A percentile compares a stretch with the other conserved stretches of the same genome.
Evolutionary conservation across 345 rosid species (phyloP).

Genomic region (Nephelium lappaceum): DNA sequence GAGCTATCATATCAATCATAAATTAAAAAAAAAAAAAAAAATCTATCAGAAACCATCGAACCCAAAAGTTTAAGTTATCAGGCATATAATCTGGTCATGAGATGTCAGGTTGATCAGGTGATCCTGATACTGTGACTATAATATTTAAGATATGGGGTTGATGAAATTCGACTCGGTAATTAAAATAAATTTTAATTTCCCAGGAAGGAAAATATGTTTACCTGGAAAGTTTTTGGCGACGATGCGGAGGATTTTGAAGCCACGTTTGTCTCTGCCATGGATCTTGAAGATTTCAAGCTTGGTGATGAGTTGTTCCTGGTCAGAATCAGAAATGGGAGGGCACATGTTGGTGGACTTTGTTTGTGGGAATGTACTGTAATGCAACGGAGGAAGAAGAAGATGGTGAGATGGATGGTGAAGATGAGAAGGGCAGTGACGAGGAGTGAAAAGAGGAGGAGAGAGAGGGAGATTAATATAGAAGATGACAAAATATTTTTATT

Average conservation of each 20-base stretch:
- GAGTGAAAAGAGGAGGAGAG: background rate
- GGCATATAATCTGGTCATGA: too few relatives aligned
- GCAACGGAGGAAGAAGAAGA: background rate
- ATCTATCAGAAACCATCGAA: background rate
- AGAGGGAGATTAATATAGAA: background rate
- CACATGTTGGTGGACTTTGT: background rate
- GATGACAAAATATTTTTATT: constrained; percentile 12
- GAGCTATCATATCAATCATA: constrained; percentile 36
- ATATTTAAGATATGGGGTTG: too few relatives aligned
- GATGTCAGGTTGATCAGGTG: too few relatives aligned
- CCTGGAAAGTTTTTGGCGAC: constrained; percentile 67
- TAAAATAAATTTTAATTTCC: too few relatives aligned
- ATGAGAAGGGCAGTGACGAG: too few relatives aligned
- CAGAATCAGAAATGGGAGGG: constrained; percentile 37
- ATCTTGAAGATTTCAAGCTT: constrained; percentile 66
- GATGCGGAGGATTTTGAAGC: constrained; percentile 65
- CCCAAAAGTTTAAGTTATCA: background rate
- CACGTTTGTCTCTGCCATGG: constrained; percentile 74
- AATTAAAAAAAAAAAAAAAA: background rate
- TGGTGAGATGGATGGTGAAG: background rate
- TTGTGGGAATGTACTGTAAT: background rate
- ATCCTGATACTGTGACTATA: too few relatives aligned
- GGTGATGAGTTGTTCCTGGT: constrained; percentile 47
- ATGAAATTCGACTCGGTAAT: background rate
- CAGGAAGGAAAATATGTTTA: background rate